These are phyloP conservation scores for Dictyostelium capitatum DNA, from an alignment of 78 protist genomes.

Conservation along the genomic window DNA sequence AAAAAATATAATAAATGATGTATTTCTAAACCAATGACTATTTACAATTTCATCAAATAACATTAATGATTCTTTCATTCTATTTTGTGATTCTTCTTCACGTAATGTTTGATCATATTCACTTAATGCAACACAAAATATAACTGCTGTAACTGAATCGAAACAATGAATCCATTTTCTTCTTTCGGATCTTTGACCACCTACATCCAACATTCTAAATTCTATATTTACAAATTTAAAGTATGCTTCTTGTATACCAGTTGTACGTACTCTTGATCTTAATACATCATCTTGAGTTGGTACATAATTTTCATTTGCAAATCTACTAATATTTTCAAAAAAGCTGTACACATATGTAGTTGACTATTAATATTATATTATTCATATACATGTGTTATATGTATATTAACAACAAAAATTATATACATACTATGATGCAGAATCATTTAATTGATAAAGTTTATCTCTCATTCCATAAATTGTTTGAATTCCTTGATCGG, in stretches of 20 bases:
- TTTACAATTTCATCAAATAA: conserved; percentile 87
- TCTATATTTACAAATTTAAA: conserved; percentile 74
- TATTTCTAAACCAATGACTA: conserved; percentile 82
- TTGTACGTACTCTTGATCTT: conserved; percentile 79
- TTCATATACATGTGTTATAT: background rate
- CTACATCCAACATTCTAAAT: conserved; percentile 89
- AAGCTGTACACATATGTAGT: conserved; percentile 16
- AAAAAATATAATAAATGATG: conserved; percentile 85
- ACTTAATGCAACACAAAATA: conserved; percentile 85
- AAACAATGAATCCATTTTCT: conserved; percentile 88
- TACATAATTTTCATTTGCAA: conserved; percentile 73
- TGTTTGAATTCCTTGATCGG: conserved; percentile 60
- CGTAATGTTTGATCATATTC: conserved; percentile 89
- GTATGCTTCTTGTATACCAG: conserved; percentile 83
- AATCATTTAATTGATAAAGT: conserved; percentile 76
- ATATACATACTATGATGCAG: conserved; percentile 85
- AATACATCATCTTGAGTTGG: conserved; percentile 86
- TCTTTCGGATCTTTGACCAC: conserved; percentile 90
- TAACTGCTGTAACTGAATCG: conserved; percentile 86
- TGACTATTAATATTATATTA: too few species aligned
- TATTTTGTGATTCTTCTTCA: conserved; percentile 86
- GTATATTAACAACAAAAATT: too few species aligned
- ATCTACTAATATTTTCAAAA: conserved; percentile 71
- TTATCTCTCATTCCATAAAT: conserved; percentile 58
- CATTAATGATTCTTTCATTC: conserved; percentile 87